Conservation (phyloP, 345 rosid species). For the Eucalyptus tenuipes region DNA sequence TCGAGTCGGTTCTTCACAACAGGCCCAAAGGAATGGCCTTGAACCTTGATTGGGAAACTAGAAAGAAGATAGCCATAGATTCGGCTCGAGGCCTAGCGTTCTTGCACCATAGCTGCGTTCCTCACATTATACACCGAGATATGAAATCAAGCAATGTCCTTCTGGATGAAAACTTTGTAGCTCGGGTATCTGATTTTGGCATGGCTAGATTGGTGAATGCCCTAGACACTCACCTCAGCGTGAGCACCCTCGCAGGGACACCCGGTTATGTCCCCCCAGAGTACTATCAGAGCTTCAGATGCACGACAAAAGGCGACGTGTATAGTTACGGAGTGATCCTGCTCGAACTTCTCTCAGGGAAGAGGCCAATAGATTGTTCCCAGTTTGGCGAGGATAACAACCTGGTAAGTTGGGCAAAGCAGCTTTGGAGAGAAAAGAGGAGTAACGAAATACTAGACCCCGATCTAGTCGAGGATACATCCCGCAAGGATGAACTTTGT, state of each 20-base stretch:
- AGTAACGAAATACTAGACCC: conserved; percentile 52
- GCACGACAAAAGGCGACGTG: conserved; percentile 94
- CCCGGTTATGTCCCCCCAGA: conserved; percentile 99
- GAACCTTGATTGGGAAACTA: conserved; percentile 46
- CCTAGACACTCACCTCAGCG: conserved; percentile 88
- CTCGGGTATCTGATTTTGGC: conserved; percentile 97
- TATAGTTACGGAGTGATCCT: conserved; percentile 91
- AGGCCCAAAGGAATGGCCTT: conserved; percentile 28
- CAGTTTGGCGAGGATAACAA: conserved; percentile 88
- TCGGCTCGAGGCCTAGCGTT: conserved; percentile 95
- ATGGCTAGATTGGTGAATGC: conserved; percentile 94
- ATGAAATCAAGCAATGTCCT: conserved; percentile 98
- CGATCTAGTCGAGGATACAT: conserved; percentile 24
- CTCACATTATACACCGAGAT: conserved; percentile 96
- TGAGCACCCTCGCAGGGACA: conserved; percentile 95
- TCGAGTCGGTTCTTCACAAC: conserved; percentile 83
- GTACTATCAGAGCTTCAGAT: conserved; percentile 92
- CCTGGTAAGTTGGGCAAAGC: conserved; percentile 97
- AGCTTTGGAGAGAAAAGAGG: conserved; percentile 59
- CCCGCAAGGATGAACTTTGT: conserved; percentile 44
- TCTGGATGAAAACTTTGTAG: conserved; percentile 79
- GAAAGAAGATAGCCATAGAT: conserved; percentile 88
- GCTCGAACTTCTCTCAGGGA: conserved; percentile 91
- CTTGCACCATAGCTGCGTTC: conserved; percentile 94
- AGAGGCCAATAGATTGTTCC: conserved; percentile 72